phyloP scores from a whole-genome alignment of 768 basidiomycete species.

The Rhizopogon salebrosus region DNA sequence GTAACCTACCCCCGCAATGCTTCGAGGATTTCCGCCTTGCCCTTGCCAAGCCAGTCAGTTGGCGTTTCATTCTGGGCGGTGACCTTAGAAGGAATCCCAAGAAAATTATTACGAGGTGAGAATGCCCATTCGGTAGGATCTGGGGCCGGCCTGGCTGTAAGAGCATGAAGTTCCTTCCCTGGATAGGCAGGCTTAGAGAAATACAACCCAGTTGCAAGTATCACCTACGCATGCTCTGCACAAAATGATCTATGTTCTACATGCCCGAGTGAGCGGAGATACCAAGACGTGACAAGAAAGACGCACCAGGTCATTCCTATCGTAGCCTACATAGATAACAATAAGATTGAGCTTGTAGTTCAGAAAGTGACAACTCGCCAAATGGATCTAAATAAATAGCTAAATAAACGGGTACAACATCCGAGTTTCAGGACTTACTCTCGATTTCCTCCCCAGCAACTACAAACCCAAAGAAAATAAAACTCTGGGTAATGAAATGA shows the following conservation, averaged over 20 bases:
- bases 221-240: constrained; percentile 52
- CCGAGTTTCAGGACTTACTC: constrained; percentile 36
- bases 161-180: constrained; percentile 57
- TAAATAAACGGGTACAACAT: not conserved
- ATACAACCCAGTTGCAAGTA: not conserved
- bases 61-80: not conserved
- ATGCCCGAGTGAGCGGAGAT: not conserved
- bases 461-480: constrained; percentile 70
- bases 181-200: not conserved
- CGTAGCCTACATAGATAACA: constrained; percentile 38
- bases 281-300: not conserved
- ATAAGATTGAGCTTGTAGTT: not conserved
- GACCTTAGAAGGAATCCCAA: not conserved
- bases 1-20: not conserved
- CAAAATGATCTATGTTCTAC: constrained; percentile 67
- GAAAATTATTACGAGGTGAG: constrained; percentile 37
- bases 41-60: not conserved
- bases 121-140: constrained; percentile 57
- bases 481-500: constrained; percentile 33
- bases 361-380: constrained; percentile 19
- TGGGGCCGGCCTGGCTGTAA: constrained; percentile 55
- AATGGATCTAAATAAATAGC: constrained; percentile 34
- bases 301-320: constrained; percentile 65
- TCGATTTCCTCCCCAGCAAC: constrained; percentile 73
- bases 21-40: not conserved